Base-by-base conservation (phyloP, 2,329 filamentous ascomycete genomes). In the Phialocephala subalpina region DNA sequence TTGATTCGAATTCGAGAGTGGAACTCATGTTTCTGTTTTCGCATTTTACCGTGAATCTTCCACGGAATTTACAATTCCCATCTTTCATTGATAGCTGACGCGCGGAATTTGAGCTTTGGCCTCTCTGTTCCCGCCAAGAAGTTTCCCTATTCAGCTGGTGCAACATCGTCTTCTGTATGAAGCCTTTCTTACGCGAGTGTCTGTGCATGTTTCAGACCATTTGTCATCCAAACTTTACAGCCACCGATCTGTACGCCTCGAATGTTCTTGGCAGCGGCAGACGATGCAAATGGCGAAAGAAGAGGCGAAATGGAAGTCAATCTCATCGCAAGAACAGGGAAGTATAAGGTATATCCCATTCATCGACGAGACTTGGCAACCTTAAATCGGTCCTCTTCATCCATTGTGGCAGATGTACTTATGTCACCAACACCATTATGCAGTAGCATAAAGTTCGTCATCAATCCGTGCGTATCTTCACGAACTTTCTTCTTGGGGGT, bases 401-500 rank as follows among this genome's bases (percentile, higher is more conserved):
- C 52, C 25, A 55, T 29, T 55, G 52, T n/a, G 25, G 6, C 52
- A 35, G 52, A 33, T 9, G 11, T 3, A 35, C 2, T 55, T 33
- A 55, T 35, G 52, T 55, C 52, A 55, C 14, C n/a, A 9, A 55
- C 25, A 6, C 22, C 52, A 16, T 29, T 35, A 55, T 55, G 52
- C 52, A 18, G 6, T 55, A 29, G 8, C 52, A 35, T 55, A 55
- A 33, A 55, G 27, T 29, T 55, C 52, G 52, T 55, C 52, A 55
- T 55, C 29, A 18, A 33, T 12, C 27, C 27, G 52, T 55, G 52
- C 52, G 52, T 55, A 55, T 55, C 27, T 16, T 3, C 3, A 35
- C 7, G 27, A 18, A 11, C 25, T 33, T 14, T 20, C 11, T 33
- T 20, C 11, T 33, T n/a, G 16, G 27, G 52, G 3, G 22, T 20